phyloP scores from a whole-genome alignment of 352 stramenopile species.

The Globisporangium polare region DNA sequence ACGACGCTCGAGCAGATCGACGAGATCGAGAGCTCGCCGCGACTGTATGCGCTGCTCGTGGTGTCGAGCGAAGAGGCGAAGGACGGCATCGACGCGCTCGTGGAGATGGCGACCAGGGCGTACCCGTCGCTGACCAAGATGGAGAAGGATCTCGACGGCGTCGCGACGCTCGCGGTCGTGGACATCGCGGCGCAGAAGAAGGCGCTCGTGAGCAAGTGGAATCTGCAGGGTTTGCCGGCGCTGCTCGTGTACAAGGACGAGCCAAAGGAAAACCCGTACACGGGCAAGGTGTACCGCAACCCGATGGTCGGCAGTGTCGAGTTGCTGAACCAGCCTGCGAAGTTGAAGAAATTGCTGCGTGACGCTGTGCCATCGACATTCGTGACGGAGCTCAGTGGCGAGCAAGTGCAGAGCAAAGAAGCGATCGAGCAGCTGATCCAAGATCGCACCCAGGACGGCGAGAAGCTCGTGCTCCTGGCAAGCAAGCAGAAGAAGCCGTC shows the following conservation, averaged over 20 bases:
- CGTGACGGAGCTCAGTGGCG: constrained; percentile 29
- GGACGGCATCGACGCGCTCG: constrained; percentile 23
- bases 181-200: constrained; percentile 33
- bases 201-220: constrained; percentile 51
- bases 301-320: constrained; percentile 25
- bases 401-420: constrained; percentile 11
- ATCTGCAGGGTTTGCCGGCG: constrained; percentile 36
- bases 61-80: constrained; percentile 13
- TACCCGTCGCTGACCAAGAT: constrained; percentile 36
- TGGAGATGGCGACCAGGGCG: constrained; percentile 28
- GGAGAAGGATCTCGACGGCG: constrained; percentile 37
- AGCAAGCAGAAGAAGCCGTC: constrained; percentile 65
- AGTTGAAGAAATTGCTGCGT: constrained; percentile 61
- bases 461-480: constrained; percentile 42
- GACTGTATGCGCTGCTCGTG: constrained; percentile 11
- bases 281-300: constrained; percentile 54
- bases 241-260: constrained; percentile 57
- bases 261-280: constrained; percentile 76
- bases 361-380: constrained; percentile 54
- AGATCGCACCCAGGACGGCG: constrained; percentile 13
- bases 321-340: constrained; percentile 39
- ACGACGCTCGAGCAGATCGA: constrained; percentile 9
- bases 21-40: constrained; percentile 9
- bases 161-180: constrained; percentile 42
- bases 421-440: constrained; percentile 25